Evolutionary conservation across 2,329 filamentous ascomycete species (phyloP), one percentile per base, ranked within the genome.

Genomic region (Hirsutella minnesotensis): DNA sequence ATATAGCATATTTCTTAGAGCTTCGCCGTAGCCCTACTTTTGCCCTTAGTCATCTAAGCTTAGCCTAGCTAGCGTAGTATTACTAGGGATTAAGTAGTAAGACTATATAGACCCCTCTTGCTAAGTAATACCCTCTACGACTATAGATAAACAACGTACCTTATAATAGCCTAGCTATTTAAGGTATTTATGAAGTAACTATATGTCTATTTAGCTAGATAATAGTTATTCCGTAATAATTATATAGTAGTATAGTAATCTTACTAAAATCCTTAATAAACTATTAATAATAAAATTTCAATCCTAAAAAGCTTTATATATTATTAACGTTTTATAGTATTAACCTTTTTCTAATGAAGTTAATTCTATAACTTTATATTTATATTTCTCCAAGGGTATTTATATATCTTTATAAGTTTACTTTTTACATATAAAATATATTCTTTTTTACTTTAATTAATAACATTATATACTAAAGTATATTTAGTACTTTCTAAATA

Each of bases 201-300:
- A n/a, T n/a, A n/a, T n/a, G n/a, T n/a, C n/a, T n/a, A n/a, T n/a
- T n/a, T n/a, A n/a, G n/a, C n/a, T n/a, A n/a, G n/a, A n/a, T n/a
- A n/a, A n/a, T n/a, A n/a, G n/a, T n/a, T n/a, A n/a, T n/a, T n/a
- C n/a, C n/a, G n/a, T n/a, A n/a, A n/a, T n/a, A 38, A n/a, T 39
- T 27, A 16, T 38, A 34, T 33, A 33, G 9, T 7, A 13, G 33
- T 38, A 20, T 38, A n/a, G 13, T 18, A 15, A 38, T 42, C 16
- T 38, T 38, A 4, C 15, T 42, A 41, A 51, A 52, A 12, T 46
- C 20, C 9, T 47, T 39, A 35, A 53, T 45, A 39, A 53, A 53
- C 16, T 18, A 12, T 39, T 29, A 22, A n/a, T 49, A 53, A 4
- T 49, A 53, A n/a, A 51, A 42, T 16, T n/a, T n/a, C 21, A 45